Evolutionary conservation across 495 filamentous ascomycete species (phyloP), one percentile per base, ranked within the genome.

Genomic region (Bryoglossum gracile): DNA sequence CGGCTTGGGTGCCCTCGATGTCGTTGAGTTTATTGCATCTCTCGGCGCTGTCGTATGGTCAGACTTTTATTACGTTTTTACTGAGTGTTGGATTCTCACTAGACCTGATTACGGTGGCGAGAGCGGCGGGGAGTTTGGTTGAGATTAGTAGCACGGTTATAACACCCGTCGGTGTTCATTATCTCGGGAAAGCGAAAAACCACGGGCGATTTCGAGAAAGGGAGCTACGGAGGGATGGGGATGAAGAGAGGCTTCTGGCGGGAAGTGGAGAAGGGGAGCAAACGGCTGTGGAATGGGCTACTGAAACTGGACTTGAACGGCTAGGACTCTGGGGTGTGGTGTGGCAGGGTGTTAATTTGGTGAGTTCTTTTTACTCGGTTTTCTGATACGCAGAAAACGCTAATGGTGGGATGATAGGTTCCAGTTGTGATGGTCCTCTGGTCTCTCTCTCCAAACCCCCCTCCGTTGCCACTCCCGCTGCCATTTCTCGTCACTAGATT

Each of bases 41-140:
- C 14, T 82, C 79, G 0, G 77, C 80, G 0, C 68, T 83, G 4
- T 68, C 69, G 8, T 83, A 82, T 43, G 68, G 69, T 0, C 68
- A 72, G 3, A 77, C 76, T 37, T 80, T 83, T 73, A 65, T 80
- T 46, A 80, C 78, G 0, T 82, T 76, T 49, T 66, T 83, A 3
- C 64, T 83, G 4, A 67, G 69, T 28, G 67, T 68, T 8, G 76
- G 77, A 3, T 80, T 77, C 51, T 76, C 62, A 8, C 58, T 76
- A 1, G 62, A 75, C 23, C 58, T 70, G 11, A 72, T 82, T 39
- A 79, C 75, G 11, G 46, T 67, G 13, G 74, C 75, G 53, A 61
- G 77, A 18, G 71, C 73, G 9, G 70, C 69, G 6, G 72, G 75
- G 1, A 75, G 76, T 4, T 30, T 72, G 9, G 71, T 75, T 6